Base-by-base conservation (phyloP, 2,329 filamentous ascomycete genomes). In the Tolypocladium ophioglossoides region DNA sequence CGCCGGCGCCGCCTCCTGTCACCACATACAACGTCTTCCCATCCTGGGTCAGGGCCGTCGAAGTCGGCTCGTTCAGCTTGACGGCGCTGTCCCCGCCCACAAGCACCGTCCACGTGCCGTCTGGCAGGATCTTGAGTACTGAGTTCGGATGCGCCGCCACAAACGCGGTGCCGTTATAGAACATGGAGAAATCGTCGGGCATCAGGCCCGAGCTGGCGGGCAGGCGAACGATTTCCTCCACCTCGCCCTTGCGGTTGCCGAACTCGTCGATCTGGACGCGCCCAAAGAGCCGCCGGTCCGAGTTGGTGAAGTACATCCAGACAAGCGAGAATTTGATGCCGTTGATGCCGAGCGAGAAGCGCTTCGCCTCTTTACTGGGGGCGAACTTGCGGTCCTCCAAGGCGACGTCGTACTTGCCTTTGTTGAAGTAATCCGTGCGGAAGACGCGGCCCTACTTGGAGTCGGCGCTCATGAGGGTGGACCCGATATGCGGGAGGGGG, bases 381-480 rank as follows among this genome's bases (percentile, higher is more conserved):
- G 32, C 10, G 51, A 60, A 60, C 2, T 53, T 55, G 6, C 47
- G 32, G 30, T 52, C 32, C 3, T 35, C 30, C 10, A 59, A 37
- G 1, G 55, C 57, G 0, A 58, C 53, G 24, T 63, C 57, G 3
- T 57, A 53, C 1, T 22, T 12, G 11, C 60, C 1, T 57, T 61
- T 3, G 10, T 3, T 0, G 61, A 58, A 30, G 32, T 34, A 34
- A 34, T 63, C 48, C 2, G 59, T 39, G 22, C 58, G 57, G 38
- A 55, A 51, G 24, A 63, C 47, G 6, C 41, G 54, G 0, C 63
- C 63, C 1, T 37, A 50, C 12, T 52, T 52, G 35, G 61, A 62
- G 24, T 63, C 63, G 1, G 56, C 62, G 39, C 57, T 58, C 38
- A 65, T 54, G 8, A 65, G 48, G 24, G 58, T 56, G 27, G 59